Evolutionary conservation across 371 early-diverging fungal genomes (phyloP), one percentile per base, ranked within the genome.

Genomic region (Haplosporangium sp.): DNA sequence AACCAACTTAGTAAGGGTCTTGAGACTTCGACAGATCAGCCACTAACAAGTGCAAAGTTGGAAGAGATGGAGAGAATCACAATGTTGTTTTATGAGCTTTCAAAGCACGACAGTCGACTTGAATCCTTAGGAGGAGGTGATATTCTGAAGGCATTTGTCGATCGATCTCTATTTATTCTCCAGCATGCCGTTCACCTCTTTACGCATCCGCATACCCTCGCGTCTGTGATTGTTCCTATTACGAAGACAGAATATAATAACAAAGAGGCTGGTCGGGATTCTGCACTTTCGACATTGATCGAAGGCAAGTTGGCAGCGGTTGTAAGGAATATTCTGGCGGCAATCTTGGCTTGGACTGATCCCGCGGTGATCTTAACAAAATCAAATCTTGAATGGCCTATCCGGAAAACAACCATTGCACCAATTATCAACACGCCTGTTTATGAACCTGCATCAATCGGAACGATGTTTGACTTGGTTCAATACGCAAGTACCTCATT

Each of bases 61-160:
- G 82, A 81, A 66, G 82, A 81, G 61, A 71, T 81, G 75, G 82
- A 81, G 63, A 42, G 82, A 37, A 75, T 75, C 56, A 81, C 82
- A 34, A 81, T 81, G 82, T 38, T 81, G 44, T 81, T 81, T 53
- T 81, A 81, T 52, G 82, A 81, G 57, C 63, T 81, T n/a, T 71
- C 82, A 9, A 81, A 81, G 59, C 66, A 75, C 45, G 82, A 75
- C 37, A 44, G 27, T 7, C 72, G 75, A 37, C 61, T 81, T 11
- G 72, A 74, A 53, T 34, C 65, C 1, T 39, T 74, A n/a, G 76
- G 76, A 7, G 81, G 69, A 2, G 72, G 72, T 1, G 74, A 71
- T 17, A 45, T 81, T 37, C 34, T 81, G 47, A 70, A 61, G 60
- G 76, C 82, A 10, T 81, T 75, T 69, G 67, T 81, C 61, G 76